Evolutionary conservation across 2,329 filamentous ascomycete species (phyloP), one percentile per base, ranked within the genome.

Genomic region (Fonsecaea nubica): DNA sequence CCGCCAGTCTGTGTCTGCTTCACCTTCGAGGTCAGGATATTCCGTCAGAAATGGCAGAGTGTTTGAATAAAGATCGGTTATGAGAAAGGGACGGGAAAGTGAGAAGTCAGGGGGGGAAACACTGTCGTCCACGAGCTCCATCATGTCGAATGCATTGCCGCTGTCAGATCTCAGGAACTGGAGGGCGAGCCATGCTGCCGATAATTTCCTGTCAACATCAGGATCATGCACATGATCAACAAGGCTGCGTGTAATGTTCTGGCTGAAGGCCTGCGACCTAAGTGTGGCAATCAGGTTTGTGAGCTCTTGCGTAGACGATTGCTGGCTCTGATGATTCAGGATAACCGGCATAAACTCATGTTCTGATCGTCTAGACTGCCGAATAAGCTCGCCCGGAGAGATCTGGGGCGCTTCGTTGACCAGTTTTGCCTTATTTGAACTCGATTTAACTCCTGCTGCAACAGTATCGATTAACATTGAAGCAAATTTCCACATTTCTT

Each of bases 171-270:
- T 88, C 8, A 93, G 78, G 1, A 94, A 83, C 71, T 91, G 87
- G 64, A 93, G 87, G 0, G 90, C 86, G 2, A 97, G 81, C 93
- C 93, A 97, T 72, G 92, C 91, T 2, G 89, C 87, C 12, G 92
- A 87, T 32, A 94, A 77, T 69, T 89, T 86, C 40, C 82, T 81
- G 18, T 86, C 81, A 0, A 87, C 86, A 3, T 83, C 80, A 2
- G 86, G 85, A 35, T 86, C 82, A 60, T 86, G 85, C 4, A 90
- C 78, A 63, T 86, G 85, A 54, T 87, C 85, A 32, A 93, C 80
- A 77, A 96, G 85, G 25, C 87, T 86, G 18, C 82, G 82, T 4
- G 88, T 87, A 56, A 96, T 82, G 12, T 78, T 83, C 30, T 73
- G 74, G 5, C 77, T 77, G 18, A 75, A 77, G 45, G 81, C 77